phyloP scores from a whole-genome alignment of 768 basidiomycete species.

The Lentinula guzmanii region DNA sequence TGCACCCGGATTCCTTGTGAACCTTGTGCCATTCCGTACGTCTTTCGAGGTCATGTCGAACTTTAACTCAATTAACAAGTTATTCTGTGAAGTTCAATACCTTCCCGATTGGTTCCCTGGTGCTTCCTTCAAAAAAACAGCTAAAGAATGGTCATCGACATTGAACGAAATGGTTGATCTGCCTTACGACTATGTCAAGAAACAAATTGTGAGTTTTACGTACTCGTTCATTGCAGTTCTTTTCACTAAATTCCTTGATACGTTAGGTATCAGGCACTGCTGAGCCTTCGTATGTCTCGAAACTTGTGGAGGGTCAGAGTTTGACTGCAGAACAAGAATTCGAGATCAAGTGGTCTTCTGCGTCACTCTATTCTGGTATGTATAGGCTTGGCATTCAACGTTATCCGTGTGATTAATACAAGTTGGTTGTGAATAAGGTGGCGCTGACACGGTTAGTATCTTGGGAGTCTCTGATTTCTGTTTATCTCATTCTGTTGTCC shows the following conservation, averaged over 20 bases:
- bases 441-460: slow-evolving; percentile 19
- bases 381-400: slow-evolving; percentile 5
- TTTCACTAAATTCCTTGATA: neutral
- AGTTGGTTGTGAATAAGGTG: slow-evolving; percentile 11
- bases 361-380: slow-evolving; percentile 25
- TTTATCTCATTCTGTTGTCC: neutral
- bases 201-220: slow-evolving; percentile 32
- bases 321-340: slow-evolving; percentile 14
- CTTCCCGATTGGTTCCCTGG: slow-evolving; percentile 57
- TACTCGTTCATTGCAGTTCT: neutral
- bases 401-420: neutral
- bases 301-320: slow-evolving; percentile 10
- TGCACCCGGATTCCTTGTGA: slow-evolving; percentile 43
- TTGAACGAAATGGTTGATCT: slow-evolving; percentile 39
- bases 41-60: neutral
- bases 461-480: neutral
- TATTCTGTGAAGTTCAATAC: slow-evolving; percentile 29
- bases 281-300: slow-evolving; percentile 16
- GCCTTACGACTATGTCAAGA: slow-evolving; percentile 38
- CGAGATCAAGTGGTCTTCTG: slow-evolving; percentile 19
- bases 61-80: neutral
- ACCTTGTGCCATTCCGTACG: slow-evolving; percentile 41
- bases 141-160: slow-evolving; percentile 35
- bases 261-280: slow-evolving; percentile 12
- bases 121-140: slow-evolving; percentile 43